phyloP scores from a whole-genome alignment of 306 rosid species.

The Hippophae tibetana region DNA sequence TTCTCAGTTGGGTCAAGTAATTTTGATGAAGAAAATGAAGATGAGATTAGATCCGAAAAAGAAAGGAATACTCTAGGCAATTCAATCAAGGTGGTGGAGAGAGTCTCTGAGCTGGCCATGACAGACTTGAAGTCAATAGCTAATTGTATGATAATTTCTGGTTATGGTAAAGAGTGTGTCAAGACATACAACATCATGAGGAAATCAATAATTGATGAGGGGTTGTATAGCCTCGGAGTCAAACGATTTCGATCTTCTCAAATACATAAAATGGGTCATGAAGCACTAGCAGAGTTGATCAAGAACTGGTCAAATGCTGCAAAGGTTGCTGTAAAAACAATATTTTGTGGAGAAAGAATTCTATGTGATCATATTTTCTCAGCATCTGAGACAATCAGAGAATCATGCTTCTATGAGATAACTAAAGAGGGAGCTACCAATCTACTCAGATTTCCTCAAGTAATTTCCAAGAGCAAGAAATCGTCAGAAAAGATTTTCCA shows the following conservation, averaged over 20 bases:
- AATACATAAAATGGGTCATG: conserved; percentile 29
- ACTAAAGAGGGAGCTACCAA: conserved; percentile 32
- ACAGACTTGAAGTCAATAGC: conserved; percentile 42
- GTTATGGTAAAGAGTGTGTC: conserved; percentile 44
- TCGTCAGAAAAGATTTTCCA: conserved; percentile 29
- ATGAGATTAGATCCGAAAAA: conserved; percentile 11
- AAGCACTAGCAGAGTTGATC: conserved; percentile 16
- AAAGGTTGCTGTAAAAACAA: conserved; percentile 29
- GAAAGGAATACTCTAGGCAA: conserved; percentile 15
- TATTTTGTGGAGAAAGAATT: conserved; percentile 34
- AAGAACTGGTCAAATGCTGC: conserved; percentile 31
- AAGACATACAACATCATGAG: conserved; percentile 30
- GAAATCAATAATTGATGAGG: conserved; percentile 38
- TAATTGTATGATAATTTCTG: conserved; percentile 44
- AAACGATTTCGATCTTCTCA: conserved; percentile 28
- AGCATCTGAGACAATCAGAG: conserved; percentile 26
- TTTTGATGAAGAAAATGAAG: conserved; percentile 18
- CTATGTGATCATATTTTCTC: conserved; percentile 45
- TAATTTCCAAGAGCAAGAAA: conserved; percentile 26
- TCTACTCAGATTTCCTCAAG: conserved; percentile 38
- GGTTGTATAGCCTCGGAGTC: conserved; percentile 30
- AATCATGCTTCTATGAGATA: conserved; percentile 38
- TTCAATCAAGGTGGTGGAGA: conserved; percentile 18
- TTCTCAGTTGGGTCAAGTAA: conserved; percentile 19
- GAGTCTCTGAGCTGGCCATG: conserved; percentile 23